Evolutionary conservation across 163 green algal species (phyloP).

Genomic region (Chlamydomonas reinhardtii): DNA sequence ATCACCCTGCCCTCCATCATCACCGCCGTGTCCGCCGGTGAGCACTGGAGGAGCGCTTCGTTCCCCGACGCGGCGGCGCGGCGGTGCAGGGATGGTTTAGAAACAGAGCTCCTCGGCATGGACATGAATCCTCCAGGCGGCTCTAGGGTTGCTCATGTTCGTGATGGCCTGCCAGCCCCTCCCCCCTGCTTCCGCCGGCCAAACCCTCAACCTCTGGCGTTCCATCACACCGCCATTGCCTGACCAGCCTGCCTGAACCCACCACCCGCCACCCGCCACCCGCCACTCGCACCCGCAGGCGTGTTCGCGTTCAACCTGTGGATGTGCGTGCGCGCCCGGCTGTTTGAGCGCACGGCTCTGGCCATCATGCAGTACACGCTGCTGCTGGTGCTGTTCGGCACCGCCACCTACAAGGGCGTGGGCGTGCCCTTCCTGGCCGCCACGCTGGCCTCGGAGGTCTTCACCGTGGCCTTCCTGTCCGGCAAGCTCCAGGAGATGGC

Average conservation of each 20-base stretch:
- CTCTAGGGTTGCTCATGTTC: too few relatives aligned
- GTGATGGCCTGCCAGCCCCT: too few relatives aligned
- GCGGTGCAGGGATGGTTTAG: too few relatives aligned
- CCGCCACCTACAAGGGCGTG: conserved; percentile 59
- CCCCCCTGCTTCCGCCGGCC: too few relatives aligned
- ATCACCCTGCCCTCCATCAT: conserved; percentile 33
- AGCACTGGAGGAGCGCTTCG: neutral
- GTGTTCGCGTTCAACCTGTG: conserved; percentile 72
- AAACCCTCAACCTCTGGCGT: too few relatives aligned
- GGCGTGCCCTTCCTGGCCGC: conserved; percentile 60
- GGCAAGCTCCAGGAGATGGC: conserved; percentile 58
- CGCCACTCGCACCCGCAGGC: conserved; percentile 49
- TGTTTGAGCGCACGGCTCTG: conserved; percentile 47
- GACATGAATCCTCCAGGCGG: too few relatives aligned
- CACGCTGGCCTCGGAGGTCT: conserved; percentile 56
- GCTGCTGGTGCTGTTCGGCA: conserved; percentile 67
- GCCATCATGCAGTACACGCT: conserved; percentile 67
- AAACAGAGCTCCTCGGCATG: too few relatives aligned
- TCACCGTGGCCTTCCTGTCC: conserved; percentile 46
- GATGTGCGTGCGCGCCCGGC: conserved; percentile 60
- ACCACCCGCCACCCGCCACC: too few relatives aligned
- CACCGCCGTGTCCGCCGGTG: conserved; percentile 44
- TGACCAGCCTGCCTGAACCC: too few relatives aligned
- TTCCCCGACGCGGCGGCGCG: too few relatives aligned
- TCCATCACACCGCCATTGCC: too few relatives aligned